phyloP scores from a whole-genome alignment of 257 asterid species.

The Anisodus tanguticus region DNA sequence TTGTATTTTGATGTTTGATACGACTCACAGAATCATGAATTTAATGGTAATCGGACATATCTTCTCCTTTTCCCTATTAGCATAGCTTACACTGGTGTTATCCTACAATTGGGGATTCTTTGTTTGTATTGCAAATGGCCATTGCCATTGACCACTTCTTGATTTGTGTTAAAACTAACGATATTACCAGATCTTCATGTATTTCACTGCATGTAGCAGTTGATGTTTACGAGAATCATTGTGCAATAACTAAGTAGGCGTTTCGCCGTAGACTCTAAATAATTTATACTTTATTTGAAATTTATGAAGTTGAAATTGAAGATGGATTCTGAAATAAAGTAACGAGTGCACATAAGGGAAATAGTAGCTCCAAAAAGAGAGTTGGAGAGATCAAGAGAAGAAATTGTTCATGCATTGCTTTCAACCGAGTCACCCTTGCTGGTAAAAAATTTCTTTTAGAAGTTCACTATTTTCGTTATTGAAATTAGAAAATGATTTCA shows the following conservation, averaged over 20 bases:
- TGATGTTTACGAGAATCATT: no score
- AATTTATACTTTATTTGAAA: no score
- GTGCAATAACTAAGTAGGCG: no score
- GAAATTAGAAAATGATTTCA: no score
- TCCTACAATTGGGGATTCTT: slow-evolving; percentile 6
- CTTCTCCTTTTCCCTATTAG: not conserved
- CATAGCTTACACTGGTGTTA: not conserved
- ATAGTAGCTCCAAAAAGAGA: no score
- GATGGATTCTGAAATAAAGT: no score
- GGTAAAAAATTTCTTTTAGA: no score
- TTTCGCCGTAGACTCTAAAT: no score
- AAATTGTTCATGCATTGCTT: not conserved
- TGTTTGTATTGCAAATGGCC: not conserved
- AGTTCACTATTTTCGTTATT: no score
- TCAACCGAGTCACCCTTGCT: no score
- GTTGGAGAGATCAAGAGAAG: not conserved
- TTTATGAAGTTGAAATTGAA: no score
- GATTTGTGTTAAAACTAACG: not conserved
- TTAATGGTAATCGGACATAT: not conserved
- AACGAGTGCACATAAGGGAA: no score
- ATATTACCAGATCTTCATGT: not conserved
- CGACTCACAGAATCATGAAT: not conserved
- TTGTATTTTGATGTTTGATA: not conserved
- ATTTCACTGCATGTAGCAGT: not conserved
- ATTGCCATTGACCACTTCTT: not conserved